Base-by-base conservation (phyloP, 352 stramenopile genomes). In the Albugo candida region DNA sequence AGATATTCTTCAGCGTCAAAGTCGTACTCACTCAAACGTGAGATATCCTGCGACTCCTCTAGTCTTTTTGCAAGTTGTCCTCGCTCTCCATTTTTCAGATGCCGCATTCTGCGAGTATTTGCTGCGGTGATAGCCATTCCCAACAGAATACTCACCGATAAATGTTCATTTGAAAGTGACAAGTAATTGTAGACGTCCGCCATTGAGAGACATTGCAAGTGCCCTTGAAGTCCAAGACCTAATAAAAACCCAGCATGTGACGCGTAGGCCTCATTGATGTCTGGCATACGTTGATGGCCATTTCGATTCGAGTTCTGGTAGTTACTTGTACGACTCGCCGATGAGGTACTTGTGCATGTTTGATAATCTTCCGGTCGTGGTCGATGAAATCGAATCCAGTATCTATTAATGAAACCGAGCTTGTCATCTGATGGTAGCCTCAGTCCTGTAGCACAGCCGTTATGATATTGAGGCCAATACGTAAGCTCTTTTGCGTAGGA, bases 121-220 rank as follows among this genome's bases (percentile, higher is more conserved):
- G 81, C 74, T 53, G 93, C 95, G 17, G 93, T 96, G 18, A 86
- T 88, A 31, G 94, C 87, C 83, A 98, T 94, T 11, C 94, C 95
- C 2, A 99, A 73, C 45, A 99, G 76, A 37, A 98, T 81, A 6
- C 88, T 92, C 18, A 98, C 85, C 5, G 92, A 98, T 13, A 96
- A 95, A 42, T 93, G 95, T 39, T 98, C 93, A 49, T 95, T 94
- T 36, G 89, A 94, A 27, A 97, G 67, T 12, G 88, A 97, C 16
- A 99, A 57, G 62, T 98, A 98, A 47, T 97, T 95, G 71, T 97
- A 98, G n/a, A 98, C 86, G 63, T 98, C 94, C 13, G 91, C 93
- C 80, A 96, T 95, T 10, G 91, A 94, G 16, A 99, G 65, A 43
- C 81, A 83, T 47, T 84, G 85, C 11, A 99, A 65, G 63, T 98